Conservation (phyloP, 164 flowering plant genomes). For the Stephania japonica region DNA sequence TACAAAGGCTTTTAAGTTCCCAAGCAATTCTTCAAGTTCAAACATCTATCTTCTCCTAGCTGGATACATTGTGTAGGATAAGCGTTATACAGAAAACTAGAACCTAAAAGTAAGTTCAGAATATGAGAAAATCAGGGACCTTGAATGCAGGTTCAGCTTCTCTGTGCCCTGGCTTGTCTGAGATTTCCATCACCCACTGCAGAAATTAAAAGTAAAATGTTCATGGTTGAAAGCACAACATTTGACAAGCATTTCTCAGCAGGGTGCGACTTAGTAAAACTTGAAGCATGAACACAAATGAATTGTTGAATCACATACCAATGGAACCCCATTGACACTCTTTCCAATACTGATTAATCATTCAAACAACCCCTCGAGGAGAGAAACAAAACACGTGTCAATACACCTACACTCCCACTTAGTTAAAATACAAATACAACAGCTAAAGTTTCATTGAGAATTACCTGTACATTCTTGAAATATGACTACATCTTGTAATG, state of each 20-base stretch:
- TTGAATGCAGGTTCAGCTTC: constrained; percentile 97
- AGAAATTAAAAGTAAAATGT: constrained; percentile 9
- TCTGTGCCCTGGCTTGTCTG: constrained; percentile 72
- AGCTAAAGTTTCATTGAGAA: background rate
- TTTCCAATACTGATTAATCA: constrained; percentile 67
- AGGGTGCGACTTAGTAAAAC: background rate
- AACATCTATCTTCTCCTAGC: background rate
- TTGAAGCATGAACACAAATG: background rate
- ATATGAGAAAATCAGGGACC: constrained; percentile 32
- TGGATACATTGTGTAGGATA: too few relatives aligned
- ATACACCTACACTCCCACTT: constrained; percentile 9
- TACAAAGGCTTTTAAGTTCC: background rate
- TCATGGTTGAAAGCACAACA: background rate
- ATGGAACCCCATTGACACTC: constrained; percentile 70
- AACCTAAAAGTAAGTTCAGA: background rate
- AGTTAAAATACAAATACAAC: background rate
- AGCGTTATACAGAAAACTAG: background rate
- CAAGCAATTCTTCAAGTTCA: background rate
- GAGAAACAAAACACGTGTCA: constrained; percentile 41
- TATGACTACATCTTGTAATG: constrained; percentile 54
- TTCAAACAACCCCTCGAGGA: constrained; percentile 52
- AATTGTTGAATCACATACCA: constrained; percentile 43
- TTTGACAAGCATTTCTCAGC: background rate
- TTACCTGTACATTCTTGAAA: constrained; percentile 85
- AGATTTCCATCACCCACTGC: constrained; percentile 90